These are phyloP conservation scores for Udeniomyces megalosporus DNA, from an alignment of 768 basidiomycete species.

Conservation along the genomic window DNA sequence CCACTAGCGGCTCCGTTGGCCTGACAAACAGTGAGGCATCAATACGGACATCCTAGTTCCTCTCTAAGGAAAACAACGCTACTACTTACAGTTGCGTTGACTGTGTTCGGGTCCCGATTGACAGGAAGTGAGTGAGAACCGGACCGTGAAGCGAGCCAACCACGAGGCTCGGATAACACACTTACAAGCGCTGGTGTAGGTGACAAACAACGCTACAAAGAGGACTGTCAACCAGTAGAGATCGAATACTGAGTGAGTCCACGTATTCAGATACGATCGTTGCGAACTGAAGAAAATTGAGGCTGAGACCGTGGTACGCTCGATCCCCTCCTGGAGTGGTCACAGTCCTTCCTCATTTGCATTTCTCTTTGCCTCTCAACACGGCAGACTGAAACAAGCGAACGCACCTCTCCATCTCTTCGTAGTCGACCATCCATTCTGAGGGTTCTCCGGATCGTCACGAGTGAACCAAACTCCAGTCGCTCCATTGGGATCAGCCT, in stretches of 20 bases:
- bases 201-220: slow-evolving; percentile 17
- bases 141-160: neutral
- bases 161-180: too few relatives aligned
- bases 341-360: too few relatives aligned
- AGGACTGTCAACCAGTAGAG: slow-evolving; percentile 2
- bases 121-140: neutral
- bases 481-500: neutral
- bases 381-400: too few relatives aligned
- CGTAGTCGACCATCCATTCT: slow-evolving; percentile 13
- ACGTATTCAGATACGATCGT: too few relatives aligned
- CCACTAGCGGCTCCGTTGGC: slow-evolving; percentile 18
- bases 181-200: too few relatives aligned
- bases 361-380: neutral
- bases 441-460: slow-evolving; percentile 19
- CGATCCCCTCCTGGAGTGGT: too few relatives aligned
- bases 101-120: too few relatives aligned
- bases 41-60: too few relatives aligned
- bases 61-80: too few relatives aligned
- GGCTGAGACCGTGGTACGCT: too few relatives aligned
- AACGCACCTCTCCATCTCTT: slow-evolving; percentile 18
- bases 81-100: slow-evolving; percentile 19
- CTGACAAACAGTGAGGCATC: neutral
- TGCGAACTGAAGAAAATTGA: too few relatives aligned
- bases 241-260: neutral
- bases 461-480: slow-evolving; percentile 16